Evolutionary conservation across 2,329 filamentous ascomycete species (phyloP), one percentile per base, ranked within the genome.

Genomic region (Alternaria brassicicola): DNA sequence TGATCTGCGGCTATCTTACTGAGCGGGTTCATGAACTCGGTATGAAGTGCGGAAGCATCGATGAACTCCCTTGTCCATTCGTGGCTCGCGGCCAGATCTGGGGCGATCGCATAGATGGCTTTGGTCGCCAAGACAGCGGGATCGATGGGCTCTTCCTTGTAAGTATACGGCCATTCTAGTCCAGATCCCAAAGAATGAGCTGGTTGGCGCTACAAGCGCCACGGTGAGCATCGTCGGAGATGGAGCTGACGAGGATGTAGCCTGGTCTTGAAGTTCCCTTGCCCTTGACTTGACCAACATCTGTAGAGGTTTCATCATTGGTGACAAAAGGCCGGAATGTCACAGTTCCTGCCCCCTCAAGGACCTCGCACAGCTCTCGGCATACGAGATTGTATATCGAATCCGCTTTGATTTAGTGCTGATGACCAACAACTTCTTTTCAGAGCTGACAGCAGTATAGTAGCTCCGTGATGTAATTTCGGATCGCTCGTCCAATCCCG

Each of bases 31-130:
- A 59, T 47, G 17, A 76, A 66, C 3, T 69, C 62, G n/a, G 57
- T 31, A 21, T 69, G 63, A 1, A 75, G 55, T 4, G 39, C 56
- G 15, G 70, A 70, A 4, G 47, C 38, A 21, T 55, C 31, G 17
- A 73, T 62, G 33, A 74, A 74, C 0, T 67, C 60, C 33, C 35
- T 57, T 2, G 68, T 64, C 71, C 70, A 75, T 51, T 70, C 73
- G 43, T 74, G 68, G 9, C 61, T 60, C 6, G 50, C 50, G 25
- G 52, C 28, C n/a, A 75, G 67, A 12, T 69, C 64, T 2, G 69
- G 56, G 0, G 65, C 30, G 8, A 75, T 73, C 6, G 66, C 66
- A 17, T 69, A 63, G 26, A 75, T 61, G 6, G 72, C 71, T 61
- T 67, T 69, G 3, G 52, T 50, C 12, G 73, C 71, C 35, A 71